A percentile compares a stretch with the other conserved stretches of the same genome.
These are phyloP conservation scores for Podospora fimiseda DNA, from an alignment of 495 filamentous ascomycete species.

Conservation along the genomic window DNA sequence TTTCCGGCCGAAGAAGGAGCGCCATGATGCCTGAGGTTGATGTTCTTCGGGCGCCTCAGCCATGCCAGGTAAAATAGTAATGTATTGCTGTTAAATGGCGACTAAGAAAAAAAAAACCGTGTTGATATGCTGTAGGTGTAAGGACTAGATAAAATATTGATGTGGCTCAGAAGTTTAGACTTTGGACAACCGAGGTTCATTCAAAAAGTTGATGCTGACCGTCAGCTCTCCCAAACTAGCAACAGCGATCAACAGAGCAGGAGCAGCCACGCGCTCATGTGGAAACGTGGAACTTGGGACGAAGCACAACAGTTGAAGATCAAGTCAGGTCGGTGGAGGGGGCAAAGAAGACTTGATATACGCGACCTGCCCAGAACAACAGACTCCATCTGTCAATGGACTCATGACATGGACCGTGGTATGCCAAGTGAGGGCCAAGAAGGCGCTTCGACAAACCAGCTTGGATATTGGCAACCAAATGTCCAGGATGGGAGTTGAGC, in stretches of 20 bases:
- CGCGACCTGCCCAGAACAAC: neutral
- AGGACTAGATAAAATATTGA: too few relatives aligned
- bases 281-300: neutral
- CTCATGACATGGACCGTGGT: conserved; percentile 3
- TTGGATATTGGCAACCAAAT: neutral
- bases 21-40: conserved; percentile 13
- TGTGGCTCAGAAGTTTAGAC: too few relatives aligned
- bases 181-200: too few relatives aligned
- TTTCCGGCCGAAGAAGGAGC: conserved; percentile 9
- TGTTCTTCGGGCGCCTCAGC: conserved; percentile 2
- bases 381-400: neutral
- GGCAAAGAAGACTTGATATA: neutral
- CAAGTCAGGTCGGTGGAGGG: neutral
- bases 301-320: neutral
- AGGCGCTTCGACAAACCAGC: conserved; percentile 1
- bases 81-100: neutral
- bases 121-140: too few relatives aligned
- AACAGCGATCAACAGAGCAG: too few relatives aligned
- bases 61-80: conserved; percentile 2
- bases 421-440: conserved; percentile 12
- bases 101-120: neutral
- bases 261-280: neutral
- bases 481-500: too few relatives aligned
- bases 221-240: too few relatives aligned
- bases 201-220: too few relatives aligned